Percentiles rank a stretch among this genome's conserved stretches.
These are phyloP conservation scores for Rhypophila decipiens DNA, from an alignment of 495 filamentous ascomycete genomes.

Conservation along the genomic window DNA sequence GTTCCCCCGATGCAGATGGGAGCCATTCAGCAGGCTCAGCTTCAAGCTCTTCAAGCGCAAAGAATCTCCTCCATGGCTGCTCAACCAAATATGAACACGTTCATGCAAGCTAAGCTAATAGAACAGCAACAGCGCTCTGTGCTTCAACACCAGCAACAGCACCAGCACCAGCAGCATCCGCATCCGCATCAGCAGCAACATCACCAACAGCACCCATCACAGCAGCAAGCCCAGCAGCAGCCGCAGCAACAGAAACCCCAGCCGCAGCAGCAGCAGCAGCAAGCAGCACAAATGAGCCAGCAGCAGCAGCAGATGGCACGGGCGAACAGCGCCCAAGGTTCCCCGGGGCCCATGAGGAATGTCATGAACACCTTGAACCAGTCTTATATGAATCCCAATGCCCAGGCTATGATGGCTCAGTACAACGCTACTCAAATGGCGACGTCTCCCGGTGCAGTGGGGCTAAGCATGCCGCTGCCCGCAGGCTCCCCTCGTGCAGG, in stretches of 20 bases:
- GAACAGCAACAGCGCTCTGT: conserved; percentile 51
- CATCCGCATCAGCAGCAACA: conserved; percentile 16
- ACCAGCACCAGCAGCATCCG: conserved; percentile 21
- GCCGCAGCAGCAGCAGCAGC: conserved; percentile 31
- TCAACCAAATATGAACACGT: conserved; percentile 51
- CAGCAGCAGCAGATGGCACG: conserved; percentile 27
- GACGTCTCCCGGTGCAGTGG: conserved; percentile 30
- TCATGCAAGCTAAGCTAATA: conserved; percentile 53
- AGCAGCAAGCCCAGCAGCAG: conserved; percentile 27
- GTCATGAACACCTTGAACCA: conserved; percentile 50
- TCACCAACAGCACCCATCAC: conserved; percentile 26
- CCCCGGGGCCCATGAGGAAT: conserved; percentile 36
- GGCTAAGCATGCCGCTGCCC: conserved; percentile 31
- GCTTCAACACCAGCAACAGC: conserved; percentile 28
- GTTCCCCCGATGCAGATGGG: conserved; percentile 58
- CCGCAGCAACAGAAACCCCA: conserved; percentile 29
- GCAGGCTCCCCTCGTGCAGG: conserved; percentile 32
- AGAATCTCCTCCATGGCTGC: conserved; percentile 61
- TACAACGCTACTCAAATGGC: conserved; percentile 34
- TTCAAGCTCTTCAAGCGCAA: conserved; percentile 51
- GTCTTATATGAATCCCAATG: conserved; percentile 34
- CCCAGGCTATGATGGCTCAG: conserved; percentile 39
- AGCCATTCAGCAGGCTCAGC: conserved; percentile 68
- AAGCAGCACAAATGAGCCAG: conserved; percentile 32
- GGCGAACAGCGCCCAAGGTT: conserved; percentile 28